Percentiles rank a stretch among this genome's conserved stretches.
Conservation (phyloP, 108 stramenopile genomes). For the Nannochloropsis salina region DNA sequence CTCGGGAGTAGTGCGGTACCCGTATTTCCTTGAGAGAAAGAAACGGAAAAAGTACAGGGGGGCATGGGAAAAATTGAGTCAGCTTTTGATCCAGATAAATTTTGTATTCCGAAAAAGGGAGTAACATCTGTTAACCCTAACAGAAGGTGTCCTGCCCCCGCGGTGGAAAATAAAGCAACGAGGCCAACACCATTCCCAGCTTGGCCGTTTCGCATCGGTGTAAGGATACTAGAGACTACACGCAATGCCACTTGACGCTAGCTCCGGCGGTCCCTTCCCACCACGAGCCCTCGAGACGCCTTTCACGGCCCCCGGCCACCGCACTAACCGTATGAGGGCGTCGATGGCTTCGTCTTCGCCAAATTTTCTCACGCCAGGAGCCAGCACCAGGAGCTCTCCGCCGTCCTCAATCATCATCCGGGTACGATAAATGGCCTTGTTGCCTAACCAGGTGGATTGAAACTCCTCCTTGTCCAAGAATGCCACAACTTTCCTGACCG, state of each 20-base stretch:
- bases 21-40: slow-evolving; percentile 57
- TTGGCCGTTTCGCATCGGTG: no score
- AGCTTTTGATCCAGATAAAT: not conserved
- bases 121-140: not conserved
- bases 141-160: no score
- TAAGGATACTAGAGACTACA: no score
- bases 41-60: not conserved
- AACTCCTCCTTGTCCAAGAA: slow-evolving; percentile 81
- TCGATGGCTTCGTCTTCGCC: slow-evolving; percentile 83
- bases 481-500: slow-evolving; percentile 73
- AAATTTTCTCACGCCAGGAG: slow-evolving; percentile 76
- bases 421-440: slow-evolving; percentile 88
- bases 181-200: no score
- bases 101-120: not conserved
- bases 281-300: not conserved
- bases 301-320: not conserved
- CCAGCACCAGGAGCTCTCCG: slow-evolving; percentile 81
- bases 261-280: not conserved
- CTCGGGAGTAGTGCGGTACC: slow-evolving; percentile 74
- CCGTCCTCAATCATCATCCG: slow-evolving; percentile 88
- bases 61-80: not conserved
- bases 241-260: no score
- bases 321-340: slow-evolving; percentile 64
- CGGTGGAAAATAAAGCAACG: no score
- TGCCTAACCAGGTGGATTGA: slow-evolving; percentile 90